Evolutionary conservation across 2,329 filamentous ascomycete species (phyloP).

Genomic region (Xylaria digitata): DNA sequence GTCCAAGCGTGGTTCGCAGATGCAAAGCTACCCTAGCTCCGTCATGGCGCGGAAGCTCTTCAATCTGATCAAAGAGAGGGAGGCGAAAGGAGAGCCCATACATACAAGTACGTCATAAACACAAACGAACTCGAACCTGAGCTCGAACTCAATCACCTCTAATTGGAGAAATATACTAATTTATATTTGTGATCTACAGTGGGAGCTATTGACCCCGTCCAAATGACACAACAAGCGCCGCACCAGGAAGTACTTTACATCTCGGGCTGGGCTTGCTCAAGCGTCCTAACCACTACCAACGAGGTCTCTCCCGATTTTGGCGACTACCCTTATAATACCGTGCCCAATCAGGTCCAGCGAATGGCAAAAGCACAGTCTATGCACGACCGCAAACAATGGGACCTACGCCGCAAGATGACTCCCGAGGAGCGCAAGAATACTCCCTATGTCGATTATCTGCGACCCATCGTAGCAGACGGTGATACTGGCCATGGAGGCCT

Average conservation of each 20-base stretch:
- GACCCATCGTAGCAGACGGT: constrained; percentile 95
- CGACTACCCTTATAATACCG: constrained; percentile 98
- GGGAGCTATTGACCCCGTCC: constrained; percentile 97
- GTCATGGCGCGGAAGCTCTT: constrained; percentile 96
- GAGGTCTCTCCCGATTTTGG: constrained; percentile 98
- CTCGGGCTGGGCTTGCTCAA: constrained; percentile 97
- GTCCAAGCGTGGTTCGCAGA: constrained; percentile 88
- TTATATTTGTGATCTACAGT: constrained; percentile 61
- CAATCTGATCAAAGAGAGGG: constrained; percentile 82
- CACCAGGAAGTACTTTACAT: constrained; percentile 97
- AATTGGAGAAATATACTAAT: constrained; percentile 11
- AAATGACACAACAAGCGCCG: constrained; percentile 98
- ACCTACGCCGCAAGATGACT: constrained; percentile 81
- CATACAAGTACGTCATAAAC: constrained; percentile 78
- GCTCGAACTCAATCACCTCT: not conserved
- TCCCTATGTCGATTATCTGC: constrained; percentile 90
- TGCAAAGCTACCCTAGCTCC: constrained; percentile 90
- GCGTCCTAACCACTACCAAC: constrained; percentile 91
- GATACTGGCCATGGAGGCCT: constrained; percentile 96
- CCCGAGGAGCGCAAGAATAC: constrained; percentile 77
- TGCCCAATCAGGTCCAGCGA: constrained; percentile 96
- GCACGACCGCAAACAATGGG: constrained; percentile 97
- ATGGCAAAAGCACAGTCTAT: constrained; percentile 96
- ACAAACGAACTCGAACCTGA: not conserved
- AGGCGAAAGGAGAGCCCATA: constrained; percentile 83